Evolutionary conservation across 2,329 filamentous ascomycete genomes (phyloP), one percentile per base, ranked within the genome.

Genomic region (Pezicula radicicola): DNA sequence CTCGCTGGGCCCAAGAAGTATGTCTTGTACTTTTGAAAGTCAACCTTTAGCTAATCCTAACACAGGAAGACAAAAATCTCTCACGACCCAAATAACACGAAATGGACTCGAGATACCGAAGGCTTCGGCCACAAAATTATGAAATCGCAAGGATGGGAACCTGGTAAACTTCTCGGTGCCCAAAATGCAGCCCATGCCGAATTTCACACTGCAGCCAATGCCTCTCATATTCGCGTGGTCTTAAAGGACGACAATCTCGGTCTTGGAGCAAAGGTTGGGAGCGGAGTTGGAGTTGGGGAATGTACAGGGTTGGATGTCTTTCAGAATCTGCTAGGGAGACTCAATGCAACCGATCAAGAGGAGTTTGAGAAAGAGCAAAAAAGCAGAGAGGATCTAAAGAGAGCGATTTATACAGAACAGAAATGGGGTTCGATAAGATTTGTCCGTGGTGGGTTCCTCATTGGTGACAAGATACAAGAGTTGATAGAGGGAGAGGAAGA

Each of bases 31-130:
- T 35, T 46, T 18, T 6, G 4, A 48, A 73, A 68, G 56, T 70
- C 66, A 60, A 15, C 21, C 39, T 35, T 27, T 30, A 12, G 50
- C 53, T 60, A 54, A 59, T 61, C 83, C 80, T 63, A 76, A 74
- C 62, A 78, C 78, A 69, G 66, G 49, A 61, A 63, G 33, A 59
- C 61, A 45, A 96, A 93, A 73, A 85, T 97, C 66, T 88, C 87
- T 60, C 80, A 88, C 68, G 94, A 99, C 72, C 94, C 94, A 7
- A 97, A 97, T 74, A 99, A 97, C 71, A 96, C 90, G 45, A 84
- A 83, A 78, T 99, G 94, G 94, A 85, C 87, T 51, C 85, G 87
- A 64, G 87, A 92, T 67, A 89, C 87, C 58, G 81, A 80, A 51
- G 86, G 84, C 49, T 97, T 94, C 69, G 94, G 94, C 61, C 92